phyloP scores from a whole-genome alignment of 148 eudicot species.

The Linanthus parryae region DNA sequence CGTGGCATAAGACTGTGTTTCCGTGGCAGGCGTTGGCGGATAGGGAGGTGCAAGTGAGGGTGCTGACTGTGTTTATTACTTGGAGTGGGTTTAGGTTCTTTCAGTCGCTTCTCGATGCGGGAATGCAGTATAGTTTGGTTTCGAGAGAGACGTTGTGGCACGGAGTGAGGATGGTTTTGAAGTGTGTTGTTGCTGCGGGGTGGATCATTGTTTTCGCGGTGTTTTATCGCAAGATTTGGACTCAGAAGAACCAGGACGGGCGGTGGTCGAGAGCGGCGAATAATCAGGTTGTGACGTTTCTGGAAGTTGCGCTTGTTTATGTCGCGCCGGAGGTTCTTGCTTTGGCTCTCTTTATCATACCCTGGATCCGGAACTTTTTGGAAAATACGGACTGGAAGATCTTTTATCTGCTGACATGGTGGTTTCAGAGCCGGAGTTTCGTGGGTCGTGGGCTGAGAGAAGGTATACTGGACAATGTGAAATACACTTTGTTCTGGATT shows the following conservation, averaged over 20 bases:
- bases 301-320: constrained; percentile 53
- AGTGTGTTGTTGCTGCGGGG: constrained; percentile 44
- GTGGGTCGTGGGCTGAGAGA: constrained; percentile 90
- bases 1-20: constrained; percentile 57
- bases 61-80: constrained; percentile 70
- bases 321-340: constrained; percentile 66
- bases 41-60: constrained; percentile 52
- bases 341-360: constrained; percentile 52
- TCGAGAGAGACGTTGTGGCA: constrained; percentile 73
- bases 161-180: constrained; percentile 75
- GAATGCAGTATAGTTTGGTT: constrained; percentile 69
- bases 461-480: constrained; percentile 75
- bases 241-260: constrained; percentile 37
- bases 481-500: constrained; percentile 75
- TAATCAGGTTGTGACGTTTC: constrained; percentile 40
- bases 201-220: constrained; percentile 65
- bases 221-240: constrained; percentile 59
- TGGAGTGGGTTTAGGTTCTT: constrained; percentile 77
- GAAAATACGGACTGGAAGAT: constrained; percentile 85
- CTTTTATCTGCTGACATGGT: constrained; percentile 79
- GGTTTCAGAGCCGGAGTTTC: constrained; percentile 80
- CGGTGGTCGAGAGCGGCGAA: constrained; percentile 48
- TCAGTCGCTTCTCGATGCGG: constrained; percentile 63
- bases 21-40: constrained; percentile 65
- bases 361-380: constrained; percentile 72